phyloP scores from a whole-genome alignment of 2,329 filamentous ascomycete species.

The Hypoxylon sp. region DNA sequence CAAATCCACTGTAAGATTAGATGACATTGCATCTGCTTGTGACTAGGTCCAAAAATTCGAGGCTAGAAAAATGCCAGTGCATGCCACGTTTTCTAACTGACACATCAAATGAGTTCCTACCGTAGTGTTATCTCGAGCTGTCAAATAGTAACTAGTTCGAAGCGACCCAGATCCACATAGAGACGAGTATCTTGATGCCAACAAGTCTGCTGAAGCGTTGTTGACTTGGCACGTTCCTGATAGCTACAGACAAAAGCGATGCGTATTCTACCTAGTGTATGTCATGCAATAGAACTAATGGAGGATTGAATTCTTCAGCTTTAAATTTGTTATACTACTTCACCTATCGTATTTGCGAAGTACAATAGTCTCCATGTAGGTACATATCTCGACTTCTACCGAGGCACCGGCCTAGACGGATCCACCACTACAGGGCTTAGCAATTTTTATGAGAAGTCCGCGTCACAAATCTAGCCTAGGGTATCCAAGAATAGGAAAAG shows the following conservation, averaged over 20 bases:
- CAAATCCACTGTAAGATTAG: slow-evolving; percentile 23
- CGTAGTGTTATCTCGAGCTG: slow-evolving; percentile 13
- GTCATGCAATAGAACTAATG: not conserved
- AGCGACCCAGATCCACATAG: slow-evolving; percentile 11
- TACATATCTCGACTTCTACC: slow-evolving; percentile 4
- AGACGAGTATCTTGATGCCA: slow-evolving; percentile 18
- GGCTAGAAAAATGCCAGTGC: slow-evolving; percentile 17
- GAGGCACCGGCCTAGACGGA: slow-evolving; percentile 6
- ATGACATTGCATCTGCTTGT: slow-evolving; percentile 15
- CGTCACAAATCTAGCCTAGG: slow-evolving; percentile 8
- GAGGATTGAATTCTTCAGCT: not conserved
- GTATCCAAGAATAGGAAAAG: not conserved
- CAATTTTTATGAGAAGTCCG: slow-evolving; percentile 1
- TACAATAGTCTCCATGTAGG: not conserved
- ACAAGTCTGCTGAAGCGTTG: slow-evolving; percentile 3
- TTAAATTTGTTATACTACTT: not conserved
- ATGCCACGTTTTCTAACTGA: slow-evolving; percentile 37
- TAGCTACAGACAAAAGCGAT: not conserved
- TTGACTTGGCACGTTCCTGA: not conserved
- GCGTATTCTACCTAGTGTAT: not conserved
- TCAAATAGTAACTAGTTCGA: slow-evolving; percentile 21
- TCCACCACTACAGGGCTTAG: slow-evolving; percentile 20
- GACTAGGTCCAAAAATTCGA: slow-evolving; percentile 15
- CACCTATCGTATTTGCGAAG: not conserved
- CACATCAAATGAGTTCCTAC: slow-evolving; percentile 22